Evolutionary conservation across 257 asterid species (phyloP), one percentile per base, ranked within the genome.

Genomic region (Jaltomata sinuosa): DNA sequence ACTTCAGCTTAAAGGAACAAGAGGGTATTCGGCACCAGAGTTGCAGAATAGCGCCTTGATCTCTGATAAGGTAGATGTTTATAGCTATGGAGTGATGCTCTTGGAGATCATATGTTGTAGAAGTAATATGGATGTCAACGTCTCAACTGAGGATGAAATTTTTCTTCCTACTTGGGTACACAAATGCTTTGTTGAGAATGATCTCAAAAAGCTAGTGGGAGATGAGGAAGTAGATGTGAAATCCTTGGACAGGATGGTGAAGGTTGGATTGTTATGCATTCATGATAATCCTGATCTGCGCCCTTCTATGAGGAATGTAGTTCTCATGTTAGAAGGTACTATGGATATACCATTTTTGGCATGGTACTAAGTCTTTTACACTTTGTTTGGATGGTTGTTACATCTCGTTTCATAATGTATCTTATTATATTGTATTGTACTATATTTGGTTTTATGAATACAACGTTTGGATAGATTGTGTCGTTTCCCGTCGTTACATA

Each of bases 271-370:
- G 59, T 40, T 83, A 49, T 84, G 89, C 80, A 84, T 84, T 74
- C 89, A 84, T 31, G 87, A 81, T 22, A 72, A 87, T 76, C 85
- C 87, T 21, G 78, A 80, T 61, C 54, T 84, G 18, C 78, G 87
- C 54, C 89, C 87, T 45, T 38, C 87, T 38, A 87, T 84, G 84
- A 84, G 83, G 81, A 76, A 59, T 62, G 85, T 87, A 7, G 80
- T 87, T 52, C 79, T 84, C 72, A 87, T 87, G 89, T 65, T 87
- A 16, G 89, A 87, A 59, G 89, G 89, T 36, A 84, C 83, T 29
- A 25, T 84, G 85, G 83, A 81, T 31, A 38, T 83, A 49, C 87
- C 87, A 71, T 54, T 86, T 68, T 82, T 83, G 32, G 77, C 40
- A 79, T 79, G 31, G 68, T 53, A 29, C 31, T 31, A 79, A n/a